Percentiles rank a stretch among this genome's conserved stretches.
phyloP scores from a whole-genome alignment of 768 basidiomycete genomes.

The Podaxis sp. region DNA sequence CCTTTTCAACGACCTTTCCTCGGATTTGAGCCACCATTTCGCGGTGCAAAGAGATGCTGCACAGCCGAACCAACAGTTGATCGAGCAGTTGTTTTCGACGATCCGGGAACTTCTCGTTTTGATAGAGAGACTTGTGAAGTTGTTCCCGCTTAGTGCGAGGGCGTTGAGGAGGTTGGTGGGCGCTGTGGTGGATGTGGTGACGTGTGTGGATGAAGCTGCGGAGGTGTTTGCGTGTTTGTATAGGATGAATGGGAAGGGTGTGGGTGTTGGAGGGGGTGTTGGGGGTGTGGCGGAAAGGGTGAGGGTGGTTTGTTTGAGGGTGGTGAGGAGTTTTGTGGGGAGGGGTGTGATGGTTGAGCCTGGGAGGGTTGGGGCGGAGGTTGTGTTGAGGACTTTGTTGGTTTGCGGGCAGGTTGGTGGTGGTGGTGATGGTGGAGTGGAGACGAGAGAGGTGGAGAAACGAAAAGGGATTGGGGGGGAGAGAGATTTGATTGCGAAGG shows the following conservation, averaged over 20 bases:
- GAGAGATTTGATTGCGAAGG: slow-evolving; percentile 56
- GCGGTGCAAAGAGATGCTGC: slow-evolving; percentile 27
- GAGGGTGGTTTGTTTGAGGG: background rate
- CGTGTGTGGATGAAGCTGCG: slow-evolving; percentile 43
- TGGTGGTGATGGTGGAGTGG: background rate
- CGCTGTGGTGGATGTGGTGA: slow-evolving; percentile 39
- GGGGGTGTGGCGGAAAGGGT: background rate
- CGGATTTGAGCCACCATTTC: slow-evolving; percentile 57
- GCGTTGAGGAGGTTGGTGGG: slow-evolving; percentile 41
- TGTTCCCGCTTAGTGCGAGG: slow-evolving; percentile 51
- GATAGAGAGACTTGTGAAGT: slow-evolving; percentile 42
- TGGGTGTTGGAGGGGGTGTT: background rate
- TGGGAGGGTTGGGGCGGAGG: slow-evolving; percentile 40
- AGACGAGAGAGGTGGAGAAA: background rate
- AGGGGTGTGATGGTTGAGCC: slow-evolving; percentile 30
- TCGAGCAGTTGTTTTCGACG: slow-evolving; percentile 55
- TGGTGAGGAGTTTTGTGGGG: slow-evolving; percentile 19
- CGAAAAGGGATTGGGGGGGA: slow-evolving; percentile 15
- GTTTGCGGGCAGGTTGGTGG: slow-evolving; percentile 32
- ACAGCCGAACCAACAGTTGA: slow-evolving; percentile 37
- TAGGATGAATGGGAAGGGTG: background rate
- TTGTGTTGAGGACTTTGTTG: slow-evolving; percentile 58
- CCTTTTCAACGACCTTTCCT: slow-evolving; percentile 34
- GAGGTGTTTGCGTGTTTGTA: background rate
- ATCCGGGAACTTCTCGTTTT: slow-evolving; percentile 53